phyloP scores from a whole-genome alignment of 192 early-diverging fungal genomes.

The Gryganskiella cystojenkinii region DNA sequence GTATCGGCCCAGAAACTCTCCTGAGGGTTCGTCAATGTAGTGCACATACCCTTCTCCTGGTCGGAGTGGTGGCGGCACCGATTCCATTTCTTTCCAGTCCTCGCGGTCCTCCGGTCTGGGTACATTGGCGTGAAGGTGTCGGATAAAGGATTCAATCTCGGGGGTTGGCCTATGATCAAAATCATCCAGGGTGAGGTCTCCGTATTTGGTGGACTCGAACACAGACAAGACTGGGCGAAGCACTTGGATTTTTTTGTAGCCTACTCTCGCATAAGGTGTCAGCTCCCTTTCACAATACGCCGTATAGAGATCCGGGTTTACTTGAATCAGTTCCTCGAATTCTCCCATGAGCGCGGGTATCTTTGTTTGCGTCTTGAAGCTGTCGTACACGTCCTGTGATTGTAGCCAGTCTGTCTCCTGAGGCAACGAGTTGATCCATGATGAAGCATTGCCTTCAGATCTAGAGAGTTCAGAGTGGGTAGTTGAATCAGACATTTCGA shows the following conservation, averaged over 20 bases:
- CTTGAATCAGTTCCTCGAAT: constrained; percentile 37
- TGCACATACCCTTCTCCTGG: constrained; percentile 29
- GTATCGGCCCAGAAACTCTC: constrained; percentile 21
- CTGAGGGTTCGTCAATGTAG: constrained; percentile 9
- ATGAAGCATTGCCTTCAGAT: not conserved
- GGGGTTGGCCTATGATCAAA: not conserved
- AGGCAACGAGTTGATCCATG: constrained; percentile 25
- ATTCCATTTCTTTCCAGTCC: not conserved
- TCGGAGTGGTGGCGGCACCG: constrained; percentile 11
- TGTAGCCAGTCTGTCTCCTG: constrained; percentile 10
- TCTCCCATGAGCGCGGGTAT: constrained; percentile 27
- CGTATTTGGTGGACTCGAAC: constrained; percentile 4
- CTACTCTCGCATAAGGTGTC: not conserved
- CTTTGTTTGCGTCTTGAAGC: constrained; percentile 10
- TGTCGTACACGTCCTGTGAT: constrained; percentile 20
- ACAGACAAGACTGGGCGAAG: not conserved
- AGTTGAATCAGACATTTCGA: too few relatives aligned
- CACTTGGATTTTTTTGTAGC: not conserved
- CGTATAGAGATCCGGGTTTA: constrained; percentile 43
- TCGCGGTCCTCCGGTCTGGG: not conserved
- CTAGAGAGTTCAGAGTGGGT: not conserved
- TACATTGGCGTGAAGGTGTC: constrained; percentile 9
- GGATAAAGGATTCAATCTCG: constrained; percentile 25
- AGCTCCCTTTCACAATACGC: constrained; percentile 9
- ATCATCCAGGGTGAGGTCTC: not conserved